phyloP scores from a whole-genome alignment of 2,329 filamentous ascomycete genomes.

The Trichoderma atrobrunneum region DNA sequence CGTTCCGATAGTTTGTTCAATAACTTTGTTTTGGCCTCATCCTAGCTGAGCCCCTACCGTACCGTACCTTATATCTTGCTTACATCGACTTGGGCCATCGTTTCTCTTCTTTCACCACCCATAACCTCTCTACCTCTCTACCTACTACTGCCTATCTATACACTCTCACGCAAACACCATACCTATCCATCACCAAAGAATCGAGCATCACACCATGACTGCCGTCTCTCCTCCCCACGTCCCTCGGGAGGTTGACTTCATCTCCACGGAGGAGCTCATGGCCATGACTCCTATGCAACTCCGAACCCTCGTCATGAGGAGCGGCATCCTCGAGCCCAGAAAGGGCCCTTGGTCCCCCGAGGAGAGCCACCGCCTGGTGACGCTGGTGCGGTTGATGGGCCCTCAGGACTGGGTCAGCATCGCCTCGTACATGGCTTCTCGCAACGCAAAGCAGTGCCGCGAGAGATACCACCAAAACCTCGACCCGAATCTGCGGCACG shows the following conservation, averaged over 20 bases:
- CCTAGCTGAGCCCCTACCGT: background rate
- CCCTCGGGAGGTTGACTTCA: background rate
- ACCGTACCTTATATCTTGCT: background rate
- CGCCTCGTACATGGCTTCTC: conserved; percentile 68
- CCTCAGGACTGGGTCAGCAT: conserved; percentile 90
- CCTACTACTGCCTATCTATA: background rate
- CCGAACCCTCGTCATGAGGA: background rate
- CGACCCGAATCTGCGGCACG: conserved; percentile 70
- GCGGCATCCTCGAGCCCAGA: conserved; percentile 20
- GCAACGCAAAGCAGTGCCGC: conserved; percentile 90
- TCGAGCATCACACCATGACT: background rate
- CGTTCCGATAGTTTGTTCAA: background rate
- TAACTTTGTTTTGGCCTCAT: background rate
- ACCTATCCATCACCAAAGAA: background rate
- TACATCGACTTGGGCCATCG: background rate
- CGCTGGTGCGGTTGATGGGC: conserved; percentile 68
- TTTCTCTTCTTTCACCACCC: no score
- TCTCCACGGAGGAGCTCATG: background rate
- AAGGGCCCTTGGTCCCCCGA: conserved; percentile 80
- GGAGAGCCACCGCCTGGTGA: conserved; percentile 70
- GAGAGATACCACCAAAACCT: conserved; percentile 94
- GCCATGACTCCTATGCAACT: background rate
- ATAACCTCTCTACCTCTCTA: background rate
- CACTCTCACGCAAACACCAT: background rate
- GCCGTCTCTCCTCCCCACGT: background rate